Conservation (phyloP, 1,284 basidiomycete genomes). For the Inonotus hispidus region DNA sequence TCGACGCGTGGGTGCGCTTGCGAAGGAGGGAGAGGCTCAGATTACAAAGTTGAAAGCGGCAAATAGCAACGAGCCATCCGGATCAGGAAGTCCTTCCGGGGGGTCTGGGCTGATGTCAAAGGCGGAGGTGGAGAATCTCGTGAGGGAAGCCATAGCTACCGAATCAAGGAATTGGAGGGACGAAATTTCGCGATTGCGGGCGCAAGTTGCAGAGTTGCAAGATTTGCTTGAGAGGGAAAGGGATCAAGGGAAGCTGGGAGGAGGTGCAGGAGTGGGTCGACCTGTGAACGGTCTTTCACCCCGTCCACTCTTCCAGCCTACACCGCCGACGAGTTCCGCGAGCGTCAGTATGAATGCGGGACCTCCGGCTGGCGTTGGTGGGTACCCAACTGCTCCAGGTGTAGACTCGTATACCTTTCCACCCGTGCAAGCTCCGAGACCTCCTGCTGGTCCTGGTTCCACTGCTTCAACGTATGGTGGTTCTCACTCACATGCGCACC, state of each 20-base stretch:
- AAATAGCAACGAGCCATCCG: conserved; percentile 30
- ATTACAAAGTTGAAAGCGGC: conserved; percentile 45
- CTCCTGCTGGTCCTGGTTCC: background rate
- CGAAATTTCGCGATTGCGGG: conserved; percentile 50
- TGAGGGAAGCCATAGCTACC: conserved; percentile 42
- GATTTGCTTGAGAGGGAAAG: background rate
- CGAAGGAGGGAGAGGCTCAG: conserved; percentile 49
- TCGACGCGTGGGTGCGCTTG: conserved; percentile 13
- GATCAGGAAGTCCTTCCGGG: conserved; percentile 32
- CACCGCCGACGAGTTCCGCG: background rate
- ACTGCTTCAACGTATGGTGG: background rate
- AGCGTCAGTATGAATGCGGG: background rate
- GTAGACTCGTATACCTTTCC: conserved; percentile 17
- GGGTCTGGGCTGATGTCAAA: background rate
- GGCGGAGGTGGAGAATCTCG: conserved; percentile 12
- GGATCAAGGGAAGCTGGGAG: too few relatives aligned
- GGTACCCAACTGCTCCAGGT: conserved; percentile 1
- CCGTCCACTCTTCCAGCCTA: background rate
- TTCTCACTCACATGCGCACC: background rate
- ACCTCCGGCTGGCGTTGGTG: background rate
- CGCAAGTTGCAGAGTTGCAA: conserved; percentile 51
- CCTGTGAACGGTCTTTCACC: background rate
- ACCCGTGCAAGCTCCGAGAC: background rate
- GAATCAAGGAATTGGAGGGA: conserved; percentile 47
- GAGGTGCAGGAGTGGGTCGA: background rate